Evolutionary conservation across 1,284 basidiomycete genomes (phyloP).

Genomic region (Laetiporus sulphureus): DNA sequence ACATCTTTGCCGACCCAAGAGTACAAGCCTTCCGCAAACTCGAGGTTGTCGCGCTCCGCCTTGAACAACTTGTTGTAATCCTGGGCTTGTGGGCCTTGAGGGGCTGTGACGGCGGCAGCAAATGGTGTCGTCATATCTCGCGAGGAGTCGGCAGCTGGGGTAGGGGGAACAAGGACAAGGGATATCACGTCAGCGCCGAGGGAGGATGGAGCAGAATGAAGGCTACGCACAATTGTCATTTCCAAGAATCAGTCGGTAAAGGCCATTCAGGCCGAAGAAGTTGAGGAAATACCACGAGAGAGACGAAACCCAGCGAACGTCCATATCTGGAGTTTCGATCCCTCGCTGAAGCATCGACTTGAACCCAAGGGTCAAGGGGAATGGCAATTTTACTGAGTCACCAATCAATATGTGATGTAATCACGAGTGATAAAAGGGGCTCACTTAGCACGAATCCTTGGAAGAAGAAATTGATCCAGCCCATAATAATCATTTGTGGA

Average conservation of each 20-base stretch:
- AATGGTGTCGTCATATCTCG: conserved; percentile 75
- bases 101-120: conserved; percentile 43
- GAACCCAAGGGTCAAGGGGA: conserved; percentile 95
- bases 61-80: conserved; percentile 91
- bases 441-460: conserved; percentile 95
- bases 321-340: conserved; percentile 94
- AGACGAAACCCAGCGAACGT: conserved; percentile 98
- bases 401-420: not conserved
- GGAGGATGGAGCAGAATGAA: conserved; percentile 4
- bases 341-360: conserved; percentile 99
- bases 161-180: conserved; percentile 8
- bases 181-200: not conserved
- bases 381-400: conserved; percentile 84
- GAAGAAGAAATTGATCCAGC: conserved; percentile 99
- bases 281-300: conserved; percentile 99
- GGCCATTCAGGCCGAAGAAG: conserved; percentile 94
- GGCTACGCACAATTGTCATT: conserved; percentile 74
- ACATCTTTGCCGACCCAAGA: conserved; percentile 76
- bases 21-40: conserved; percentile 83
- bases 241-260: conserved; percentile 92
- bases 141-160: conserved; percentile 67
- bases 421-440: conserved; percentile 27
- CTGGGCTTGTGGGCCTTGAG: conserved; percentile 54
- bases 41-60: conserved; percentile 89
- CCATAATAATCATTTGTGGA: conserved; percentile 98